Conservation (phyloP, 2,329 filamentous ascomycete genomes). For the Tolypocladium inflatum region DNA sequence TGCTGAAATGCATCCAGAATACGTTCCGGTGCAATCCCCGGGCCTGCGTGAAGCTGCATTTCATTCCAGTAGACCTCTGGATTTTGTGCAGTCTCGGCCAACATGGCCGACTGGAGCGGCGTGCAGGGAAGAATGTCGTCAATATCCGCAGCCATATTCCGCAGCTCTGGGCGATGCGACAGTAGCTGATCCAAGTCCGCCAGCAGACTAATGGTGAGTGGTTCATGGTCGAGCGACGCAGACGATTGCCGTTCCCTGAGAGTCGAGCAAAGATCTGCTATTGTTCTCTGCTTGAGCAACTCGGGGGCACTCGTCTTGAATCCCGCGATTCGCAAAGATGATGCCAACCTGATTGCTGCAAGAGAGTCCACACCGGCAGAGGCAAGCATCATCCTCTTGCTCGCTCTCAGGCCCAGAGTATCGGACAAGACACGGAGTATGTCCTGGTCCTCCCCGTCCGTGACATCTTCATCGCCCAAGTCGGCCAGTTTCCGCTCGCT, state of each 20-base stretch:
- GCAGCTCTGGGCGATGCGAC: constrained; percentile 6
- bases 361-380: constrained; percentile 56
- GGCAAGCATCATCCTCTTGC: constrained; percentile 32
- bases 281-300: constrained; percentile 47
- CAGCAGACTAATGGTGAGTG: constrained; percentile 8
- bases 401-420: constrained; percentile 28
- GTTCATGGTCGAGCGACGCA: background rate
- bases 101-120: constrained; percentile 69
- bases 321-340: constrained; percentile 48
- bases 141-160: constrained; percentile 14
- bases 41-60: constrained; percentile 52
- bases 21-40: constrained; percentile 19
- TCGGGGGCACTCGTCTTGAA: constrained; percentile 47
- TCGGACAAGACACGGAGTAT: constrained; percentile 31
- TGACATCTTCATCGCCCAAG: background rate
- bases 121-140: constrained; percentile 53
- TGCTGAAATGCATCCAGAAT: constrained; percentile 39
- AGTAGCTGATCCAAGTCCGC: constrained; percentile 9
- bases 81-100: constrained; percentile 59
- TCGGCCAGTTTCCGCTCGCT: constrained; percentile 8
- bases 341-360: constrained; percentile 42
- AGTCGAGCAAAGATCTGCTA: constrained; percentile 18
- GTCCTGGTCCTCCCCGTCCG: constrained; percentile 10
- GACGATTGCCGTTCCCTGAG: background rate
- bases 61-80: constrained; percentile 66